Percentiles rank a stretch among this genome's conserved stretches.
Evolutionary conservation across 2,329 filamentous ascomycete species (phyloP).

Genomic region (Huntiella omanensis): DNA sequence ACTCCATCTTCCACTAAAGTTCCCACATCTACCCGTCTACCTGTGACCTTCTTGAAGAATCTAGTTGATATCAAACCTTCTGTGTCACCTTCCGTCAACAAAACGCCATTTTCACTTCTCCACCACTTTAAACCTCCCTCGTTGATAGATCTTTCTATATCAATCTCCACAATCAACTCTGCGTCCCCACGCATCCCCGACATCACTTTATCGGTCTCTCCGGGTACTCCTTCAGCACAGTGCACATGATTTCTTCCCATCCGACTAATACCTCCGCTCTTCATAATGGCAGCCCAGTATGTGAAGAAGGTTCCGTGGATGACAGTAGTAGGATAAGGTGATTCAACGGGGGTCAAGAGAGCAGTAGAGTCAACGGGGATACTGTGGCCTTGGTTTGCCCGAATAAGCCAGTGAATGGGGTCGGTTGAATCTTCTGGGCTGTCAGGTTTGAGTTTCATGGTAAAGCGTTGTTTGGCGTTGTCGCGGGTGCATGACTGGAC

Average conservation of each 20-base stretch:
- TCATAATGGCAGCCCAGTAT: constrained; percentile 57
- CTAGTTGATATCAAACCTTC: constrained; percentile 43
- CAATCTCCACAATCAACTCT: constrained; percentile 60
- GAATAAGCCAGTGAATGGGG: constrained; percentile 61
- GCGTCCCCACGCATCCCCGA: constrained; percentile 67
- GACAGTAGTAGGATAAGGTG: constrained; percentile 41
- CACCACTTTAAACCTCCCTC: constrained; percentile 51
- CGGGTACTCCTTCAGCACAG: constrained; percentile 57
- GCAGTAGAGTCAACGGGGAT: constrained; percentile 55
- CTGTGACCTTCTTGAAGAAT: constrained; percentile 56
- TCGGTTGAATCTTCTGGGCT: constrained; percentile 22
- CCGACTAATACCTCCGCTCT: constrained; percentile 54
- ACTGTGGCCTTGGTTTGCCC: constrained; percentile 87
- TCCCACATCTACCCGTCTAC: constrained; percentile 37
- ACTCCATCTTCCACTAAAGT: constrained; percentile 54
- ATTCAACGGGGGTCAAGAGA: constrained; percentile 49
- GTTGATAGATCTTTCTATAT: constrained; percentile 46
- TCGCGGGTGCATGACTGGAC: constrained; percentile 48
- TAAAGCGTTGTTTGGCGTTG: constrained; percentile 85
- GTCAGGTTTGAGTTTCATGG: constrained; percentile 33
- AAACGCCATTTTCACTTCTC: constrained; percentile 59
- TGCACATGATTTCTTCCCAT: constrained; percentile 86
- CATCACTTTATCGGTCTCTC: constrained; percentile 29
- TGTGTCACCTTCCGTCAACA: constrained; percentile 42
- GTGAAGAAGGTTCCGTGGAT: constrained; percentile 81